Percentiles rank a stretch among this genome's conserved stretches.
phyloP scores from a whole-genome alignment of 441 rosid species.

The Francoa sonchifolia region DNA sequence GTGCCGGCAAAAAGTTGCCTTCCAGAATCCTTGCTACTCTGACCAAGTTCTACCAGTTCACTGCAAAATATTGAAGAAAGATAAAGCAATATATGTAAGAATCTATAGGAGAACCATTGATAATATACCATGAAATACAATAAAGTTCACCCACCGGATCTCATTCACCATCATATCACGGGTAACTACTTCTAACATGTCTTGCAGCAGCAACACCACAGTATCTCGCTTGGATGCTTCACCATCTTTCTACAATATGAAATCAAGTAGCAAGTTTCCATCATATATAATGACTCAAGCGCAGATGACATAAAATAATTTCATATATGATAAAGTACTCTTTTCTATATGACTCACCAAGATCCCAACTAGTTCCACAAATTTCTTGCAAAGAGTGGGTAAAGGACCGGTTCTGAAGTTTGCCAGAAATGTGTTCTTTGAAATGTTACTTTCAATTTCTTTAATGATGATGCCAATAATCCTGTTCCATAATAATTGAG shows the following conservation, averaged over 20 bases:
- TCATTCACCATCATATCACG: slow-evolving; percentile 96
- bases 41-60: slow-evolving; percentile 76
- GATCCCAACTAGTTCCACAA: slow-evolving; percentile 79
- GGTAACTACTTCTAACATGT: slow-evolving; percentile 92
- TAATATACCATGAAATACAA: slow-evolving; percentile 9
- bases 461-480: slow-evolving; percentile 71
- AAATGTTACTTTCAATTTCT: slow-evolving; percentile 80
- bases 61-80: slow-evolving; percentile 25
- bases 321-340: no score
- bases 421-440: slow-evolving; percentile 67
- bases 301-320: background rate
- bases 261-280: slow-evolving; percentile 6
- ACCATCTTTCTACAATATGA: slow-evolving; percentile 70
- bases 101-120: slow-evolving; percentile 8
- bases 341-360: slow-evolving; percentile 46
- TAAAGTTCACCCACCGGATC: slow-evolving; percentile 58
- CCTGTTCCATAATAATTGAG: slow-evolving; percentile 34
- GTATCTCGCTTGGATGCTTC: slow-evolving; percentile 61
- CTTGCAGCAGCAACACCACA: slow-evolving; percentile 79
- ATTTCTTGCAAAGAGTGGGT: slow-evolving; percentile 58
- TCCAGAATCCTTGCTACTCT: slow-evolving; percentile 83
- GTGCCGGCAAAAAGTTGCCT: slow-evolving; percentile 91
- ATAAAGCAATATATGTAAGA: slow-evolving; percentile 4
- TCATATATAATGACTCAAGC: background rate
- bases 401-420: slow-evolving; percentile 83